Conservation (phyloP, 2,329 filamentous ascomycete genomes). For the Alternaria dauci region DNA sequence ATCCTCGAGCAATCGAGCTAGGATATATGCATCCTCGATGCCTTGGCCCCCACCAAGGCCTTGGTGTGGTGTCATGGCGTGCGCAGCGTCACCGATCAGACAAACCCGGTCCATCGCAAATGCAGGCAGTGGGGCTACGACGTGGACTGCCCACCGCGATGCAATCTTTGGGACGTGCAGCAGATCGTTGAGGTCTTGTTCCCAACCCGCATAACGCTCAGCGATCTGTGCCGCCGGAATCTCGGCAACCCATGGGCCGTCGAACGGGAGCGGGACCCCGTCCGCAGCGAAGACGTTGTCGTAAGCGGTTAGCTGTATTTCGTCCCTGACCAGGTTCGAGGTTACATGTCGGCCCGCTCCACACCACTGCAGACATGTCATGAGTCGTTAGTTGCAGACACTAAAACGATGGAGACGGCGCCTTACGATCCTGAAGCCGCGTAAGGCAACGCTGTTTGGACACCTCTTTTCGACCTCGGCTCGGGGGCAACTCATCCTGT, state of each 20-base stretch:
- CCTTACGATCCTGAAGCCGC: background rate
- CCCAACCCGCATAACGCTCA: background rate
- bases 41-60: background rate
- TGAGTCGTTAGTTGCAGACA: background rate
- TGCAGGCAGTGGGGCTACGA: background rate
- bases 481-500: background rate
- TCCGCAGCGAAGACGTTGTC: background rate
- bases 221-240: background rate
- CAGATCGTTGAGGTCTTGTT: background rate
- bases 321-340: background rate
- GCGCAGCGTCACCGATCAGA: conserved; percentile 1
- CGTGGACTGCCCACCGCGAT: background rate
- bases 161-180: background rate
- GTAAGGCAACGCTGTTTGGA: background rate
- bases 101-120: background rate
- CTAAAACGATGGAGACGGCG: background rate
- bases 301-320: background rate
- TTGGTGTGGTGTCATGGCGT: conserved; percentile 1
- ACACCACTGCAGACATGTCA: background rate
- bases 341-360: background rate
- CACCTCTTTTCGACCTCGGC: background rate
- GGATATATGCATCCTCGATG: background rate
- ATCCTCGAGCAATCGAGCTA: background rate
- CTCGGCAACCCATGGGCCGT: background rate
- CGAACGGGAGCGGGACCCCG: background rate